phyloP scores from a whole-genome alignment of 2,329 filamentous ascomycete species.

The Camillea tinctor region DNA sequence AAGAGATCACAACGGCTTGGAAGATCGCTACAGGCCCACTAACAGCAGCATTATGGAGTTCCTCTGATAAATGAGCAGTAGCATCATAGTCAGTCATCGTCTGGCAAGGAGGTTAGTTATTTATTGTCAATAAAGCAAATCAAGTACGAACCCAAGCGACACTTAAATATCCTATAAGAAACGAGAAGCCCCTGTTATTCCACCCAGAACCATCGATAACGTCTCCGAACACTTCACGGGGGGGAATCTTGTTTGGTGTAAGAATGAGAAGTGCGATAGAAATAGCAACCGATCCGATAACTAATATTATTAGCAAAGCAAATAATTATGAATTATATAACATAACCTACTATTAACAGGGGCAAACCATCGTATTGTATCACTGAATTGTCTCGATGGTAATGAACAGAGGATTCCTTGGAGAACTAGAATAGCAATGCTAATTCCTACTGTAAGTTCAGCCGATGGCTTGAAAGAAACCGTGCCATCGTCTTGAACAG shows the following conservation, averaged over 20 bases:
- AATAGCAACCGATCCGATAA: slow-evolving; percentile 59
- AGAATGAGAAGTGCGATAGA: slow-evolving; percentile 57
- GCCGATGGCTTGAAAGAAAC: slow-evolving; percentile 59
- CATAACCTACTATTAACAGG: no score
- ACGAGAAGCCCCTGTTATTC: slow-evolving; percentile 60
- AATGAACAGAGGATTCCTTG: no score
- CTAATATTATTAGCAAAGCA: slow-evolving; percentile 43
- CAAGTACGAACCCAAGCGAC: slow-evolving; percentile 44
- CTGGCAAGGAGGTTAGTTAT: neutral
- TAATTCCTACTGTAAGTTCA: slow-evolving; percentile 56
- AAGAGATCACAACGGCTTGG: slow-evolving; percentile 58
- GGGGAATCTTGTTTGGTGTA: slow-evolving; percentile 58
- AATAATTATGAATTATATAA: slow-evolving; percentile 53
- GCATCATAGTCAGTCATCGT: slow-evolving; percentile 71
- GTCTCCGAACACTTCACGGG: slow-evolving; percentile 59
- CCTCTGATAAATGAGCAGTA: slow-evolving; percentile 67
- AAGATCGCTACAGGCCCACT: slow-evolving; percentile 59
- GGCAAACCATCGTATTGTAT: no score
- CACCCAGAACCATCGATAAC: slow-evolving; percentile 63
- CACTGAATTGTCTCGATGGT: no score
- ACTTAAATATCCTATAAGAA: slow-evolving; percentile 55
- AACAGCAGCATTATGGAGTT: slow-evolving; percentile 62
- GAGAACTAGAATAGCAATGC: slow-evolving; percentile 50
- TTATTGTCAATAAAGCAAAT: neutral
- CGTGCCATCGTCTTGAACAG: slow-evolving; percentile 45